Evolutionary conservation across 345 rosid species (phyloP).

Genomic region (Linum usitatissimum): DNA sequence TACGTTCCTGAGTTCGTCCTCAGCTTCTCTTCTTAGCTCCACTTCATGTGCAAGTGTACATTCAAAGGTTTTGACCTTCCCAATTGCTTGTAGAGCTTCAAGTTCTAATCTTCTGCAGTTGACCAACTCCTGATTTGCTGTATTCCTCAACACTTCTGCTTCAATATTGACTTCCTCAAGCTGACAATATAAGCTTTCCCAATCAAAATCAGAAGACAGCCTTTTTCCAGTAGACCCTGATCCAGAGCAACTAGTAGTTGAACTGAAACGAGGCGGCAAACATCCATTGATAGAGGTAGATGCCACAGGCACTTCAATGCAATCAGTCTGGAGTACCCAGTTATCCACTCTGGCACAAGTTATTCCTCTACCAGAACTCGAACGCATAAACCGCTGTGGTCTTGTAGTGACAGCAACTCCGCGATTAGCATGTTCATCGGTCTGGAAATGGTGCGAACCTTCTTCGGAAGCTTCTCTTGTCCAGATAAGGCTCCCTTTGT

Average conservation of each 20-base stretch:
- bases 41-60: constrained; percentile 34
- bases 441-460: constrained; percentile 10
- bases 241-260: constrained; percentile 15
- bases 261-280: constrained; percentile 13
- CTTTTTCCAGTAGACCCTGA: constrained; percentile 27
- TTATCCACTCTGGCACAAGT: constrained; percentile 13
- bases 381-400: constrained; percentile 18
- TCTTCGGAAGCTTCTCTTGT: constrained; percentile 42
- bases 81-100: constrained; percentile 33
- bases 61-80: constrained; percentile 41
- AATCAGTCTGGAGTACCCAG: constrained; percentile 21
- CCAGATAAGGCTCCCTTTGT: constrained; percentile 51
- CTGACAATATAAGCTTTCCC: constrained; percentile 20
- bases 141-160: constrained; percentile 23
- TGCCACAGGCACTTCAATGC: constrained; percentile 10
- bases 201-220: constrained; percentile 31
- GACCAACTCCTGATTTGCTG: constrained; percentile 26
- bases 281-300: constrained; percentile 16
- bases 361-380: constrained; percentile 17
- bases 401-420: constrained; percentile 9
- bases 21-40: constrained; percentile 37
- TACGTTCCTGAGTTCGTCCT: constrained; percentile 27
- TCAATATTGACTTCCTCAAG: constrained; percentile 24
- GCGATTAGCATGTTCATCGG: constrained; percentile 9
- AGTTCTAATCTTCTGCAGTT: constrained; percentile 30